These are phyloP conservation scores for Musa troglodytarum DNA, from an alignment of 176 grass and related monocot species.

Conservation along the genomic window DNA sequence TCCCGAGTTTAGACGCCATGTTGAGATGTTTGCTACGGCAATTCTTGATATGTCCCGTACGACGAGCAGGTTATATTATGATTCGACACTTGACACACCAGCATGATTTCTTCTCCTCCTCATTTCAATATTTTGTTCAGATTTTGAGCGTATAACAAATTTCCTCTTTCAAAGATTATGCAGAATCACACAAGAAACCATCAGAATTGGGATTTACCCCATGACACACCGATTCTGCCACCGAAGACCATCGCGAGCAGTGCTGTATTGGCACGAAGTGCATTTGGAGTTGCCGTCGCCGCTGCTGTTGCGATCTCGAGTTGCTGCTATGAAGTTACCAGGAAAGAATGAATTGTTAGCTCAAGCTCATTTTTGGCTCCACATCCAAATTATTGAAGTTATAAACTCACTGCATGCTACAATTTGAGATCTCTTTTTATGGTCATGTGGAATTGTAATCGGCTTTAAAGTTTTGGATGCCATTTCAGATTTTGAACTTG, in stretches of 20 bases:
- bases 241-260: neutral
- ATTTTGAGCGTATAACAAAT: neutral
- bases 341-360: constrained; percentile 23
- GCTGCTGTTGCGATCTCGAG: constrained; percentile 54
- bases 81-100: neutral
- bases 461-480: neutral
- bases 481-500: neutral
- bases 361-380: neutral
- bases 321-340: constrained; percentile 62
- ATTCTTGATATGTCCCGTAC: neutral
- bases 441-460: neutral
- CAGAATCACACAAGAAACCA: constrained; percentile 86
- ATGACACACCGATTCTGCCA: constrained; percentile 18
- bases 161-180: constrained; percentile 68
- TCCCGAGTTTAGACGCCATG: constrained; percentile 71
- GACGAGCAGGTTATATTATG: no score
- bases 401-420: neutral
- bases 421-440: neutral
- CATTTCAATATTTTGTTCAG: neutral
- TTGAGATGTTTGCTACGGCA: constrained; percentile 89
- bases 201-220: constrained; percentile 76
- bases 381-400: neutral
- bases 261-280: constrained; percentile 48
- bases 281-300: constrained; percentile 67
- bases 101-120: neutral